phyloP scores from a whole-genome alignment of 768 basidiomycete species.

The Pleurotus pulmonarius region DNA sequence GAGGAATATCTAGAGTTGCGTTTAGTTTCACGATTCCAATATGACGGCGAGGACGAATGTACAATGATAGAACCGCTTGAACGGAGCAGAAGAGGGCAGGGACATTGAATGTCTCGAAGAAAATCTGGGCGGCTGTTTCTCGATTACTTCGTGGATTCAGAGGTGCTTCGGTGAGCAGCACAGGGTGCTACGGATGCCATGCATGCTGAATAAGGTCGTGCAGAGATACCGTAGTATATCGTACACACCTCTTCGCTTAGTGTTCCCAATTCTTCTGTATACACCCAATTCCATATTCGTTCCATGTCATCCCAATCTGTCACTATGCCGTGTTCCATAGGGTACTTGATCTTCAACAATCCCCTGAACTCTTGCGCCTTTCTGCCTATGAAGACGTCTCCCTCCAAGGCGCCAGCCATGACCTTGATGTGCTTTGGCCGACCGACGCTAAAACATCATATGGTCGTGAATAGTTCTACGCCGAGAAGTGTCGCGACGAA shows the following conservation, averaged over 20 bases:
- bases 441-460: constrained; percentile 65
- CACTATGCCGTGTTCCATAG: constrained; percentile 98
- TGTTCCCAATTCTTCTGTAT: constrained; percentile 92
- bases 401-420: constrained; percentile 96
- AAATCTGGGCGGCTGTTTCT: constrained; percentile 96
- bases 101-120: constrained; percentile 99
- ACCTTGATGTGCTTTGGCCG: constrained; percentile 96
- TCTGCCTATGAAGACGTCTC: constrained; percentile 93
- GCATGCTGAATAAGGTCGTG: constrained; percentile 10
- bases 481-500: constrained; percentile 43
- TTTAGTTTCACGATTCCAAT: neutral
- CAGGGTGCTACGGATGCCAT: constrained; percentile 74
- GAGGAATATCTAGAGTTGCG: constrained; percentile 79
- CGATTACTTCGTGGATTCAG: constrained; percentile 95
- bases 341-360: constrained; percentile 96
- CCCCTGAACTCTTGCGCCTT: constrained; percentile 95
- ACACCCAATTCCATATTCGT: constrained; percentile 98
- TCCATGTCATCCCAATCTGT: constrained; percentile 99
- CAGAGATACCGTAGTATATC: neutral
- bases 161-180: constrained; percentile 94
- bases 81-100: constrained; percentile 96
- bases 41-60: constrained; percentile 12
- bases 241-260: constrained; percentile 87
- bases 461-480: constrained; percentile 26
- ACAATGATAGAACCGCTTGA: constrained; percentile 96